These are phyloP conservation scores for Candida piceae DNA, from an alignment of 805 yeast genomes.

Conservation along the genomic window DNA sequence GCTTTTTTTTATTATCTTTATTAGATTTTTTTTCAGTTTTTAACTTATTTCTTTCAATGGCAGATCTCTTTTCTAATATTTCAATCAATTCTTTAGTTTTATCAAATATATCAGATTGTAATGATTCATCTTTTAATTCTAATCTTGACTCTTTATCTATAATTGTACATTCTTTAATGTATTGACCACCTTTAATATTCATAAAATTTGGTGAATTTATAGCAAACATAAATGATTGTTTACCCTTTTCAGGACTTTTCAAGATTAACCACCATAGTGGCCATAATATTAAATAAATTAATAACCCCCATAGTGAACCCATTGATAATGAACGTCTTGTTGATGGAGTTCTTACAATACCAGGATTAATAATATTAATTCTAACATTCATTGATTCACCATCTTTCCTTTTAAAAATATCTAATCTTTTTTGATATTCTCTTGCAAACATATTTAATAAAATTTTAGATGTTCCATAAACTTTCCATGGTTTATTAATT, in stretches of 20 bases:
- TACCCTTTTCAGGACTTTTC: constrained; percentile 73
- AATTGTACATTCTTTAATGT: constrained; percentile 69
- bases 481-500: constrained; percentile 58
- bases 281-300: constrained; percentile 62
- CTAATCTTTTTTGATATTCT: constrained; percentile 68
- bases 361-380: constrained; percentile 82
- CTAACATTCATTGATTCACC: constrained; percentile 65
- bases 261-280: constrained; percentile 82
- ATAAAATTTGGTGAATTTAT: constrained; percentile 67
- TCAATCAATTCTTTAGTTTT: constrained; percentile 55
- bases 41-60: constrained; percentile 51
- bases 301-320: constrained; percentile 59
- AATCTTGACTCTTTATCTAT: constrained; percentile 45
- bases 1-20: background rate
- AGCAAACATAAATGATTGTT: constrained; percentile 69
- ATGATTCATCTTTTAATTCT: constrained; percentile 55
- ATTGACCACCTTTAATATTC: constrained; percentile 57
- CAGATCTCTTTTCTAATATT: constrained; percentile 64
- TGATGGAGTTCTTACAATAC: constrained; percentile 83
- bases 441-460: constrained; percentile 69
- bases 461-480: constrained; percentile 79
- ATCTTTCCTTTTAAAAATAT: constrained; percentile 60
- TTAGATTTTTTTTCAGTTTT: constrained; percentile 4
- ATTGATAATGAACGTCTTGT: constrained; percentile 72
- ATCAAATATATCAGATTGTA: constrained; percentile 58